These are phyloP conservation scores for Mycothermus thermophilus DNA, from an alignment of 495 filamentous ascomycete genomes.

Conservation along the genomic window DNA sequence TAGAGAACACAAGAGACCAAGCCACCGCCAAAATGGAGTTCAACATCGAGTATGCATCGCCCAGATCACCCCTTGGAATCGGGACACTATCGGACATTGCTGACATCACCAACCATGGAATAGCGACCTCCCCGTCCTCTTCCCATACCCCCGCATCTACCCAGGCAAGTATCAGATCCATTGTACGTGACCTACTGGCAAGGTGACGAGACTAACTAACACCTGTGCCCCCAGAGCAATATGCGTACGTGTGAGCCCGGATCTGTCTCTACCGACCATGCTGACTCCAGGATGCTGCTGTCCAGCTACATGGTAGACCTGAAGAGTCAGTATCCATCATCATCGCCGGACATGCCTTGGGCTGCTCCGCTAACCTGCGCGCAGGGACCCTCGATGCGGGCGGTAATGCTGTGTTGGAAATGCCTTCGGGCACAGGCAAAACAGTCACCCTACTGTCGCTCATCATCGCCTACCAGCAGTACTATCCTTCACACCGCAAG, in stretches of 20 bases:
- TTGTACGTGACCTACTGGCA: too few species aligned
- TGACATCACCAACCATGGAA: too few species aligned
- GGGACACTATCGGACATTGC: too few species aligned
- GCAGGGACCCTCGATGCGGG: slow-evolving; percentile 80
- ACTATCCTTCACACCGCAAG: slow-evolving; percentile 80
- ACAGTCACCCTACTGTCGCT: slow-evolving; percentile 89
- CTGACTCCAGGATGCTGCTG: slow-evolving; percentile 1
- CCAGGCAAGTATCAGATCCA: slow-evolving; percentile 58
- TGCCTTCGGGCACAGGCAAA: slow-evolving; percentile 99
- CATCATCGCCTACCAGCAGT: slow-evolving; percentile 91
- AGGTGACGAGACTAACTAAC: too few species aligned
- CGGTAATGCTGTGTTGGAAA: slow-evolving; percentile 96
- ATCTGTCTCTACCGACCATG: too few species aligned
- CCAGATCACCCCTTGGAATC: too few species aligned
- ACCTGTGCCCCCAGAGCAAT: slow-evolving; percentile 84
- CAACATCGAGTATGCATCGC: slow-evolving; percentile 54
- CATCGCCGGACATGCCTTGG: neutral
- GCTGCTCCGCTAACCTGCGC: neutral
- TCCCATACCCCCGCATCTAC: slow-evolving; percentile 94
- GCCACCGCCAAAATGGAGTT: slow-evolving; percentile 72
- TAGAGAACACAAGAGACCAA: too few species aligned
- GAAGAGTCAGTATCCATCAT: slow-evolving; percentile 45
- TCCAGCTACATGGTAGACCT: slow-evolving; percentile 90
- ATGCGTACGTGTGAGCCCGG: slow-evolving; percentile 46
- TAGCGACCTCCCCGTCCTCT: slow-evolving; percentile 85